Evolutionary conservation across 2,329 filamentous ascomycete species (phyloP), one percentile per base, ranked within the genome.

Genomic region (Aureobasidium namibiae): DNA sequence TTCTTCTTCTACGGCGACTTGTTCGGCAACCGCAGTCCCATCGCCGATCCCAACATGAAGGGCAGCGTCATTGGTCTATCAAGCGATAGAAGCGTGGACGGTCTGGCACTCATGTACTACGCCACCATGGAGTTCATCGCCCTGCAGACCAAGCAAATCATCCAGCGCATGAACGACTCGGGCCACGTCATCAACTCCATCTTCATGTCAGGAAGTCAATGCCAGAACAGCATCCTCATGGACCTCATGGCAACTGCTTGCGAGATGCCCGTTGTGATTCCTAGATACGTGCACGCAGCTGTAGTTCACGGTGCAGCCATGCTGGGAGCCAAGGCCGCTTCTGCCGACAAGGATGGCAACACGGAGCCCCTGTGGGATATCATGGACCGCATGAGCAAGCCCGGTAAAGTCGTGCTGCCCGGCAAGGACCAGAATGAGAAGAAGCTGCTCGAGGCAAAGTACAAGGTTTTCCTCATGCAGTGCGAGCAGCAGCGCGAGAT

Each of bases 1-100:
- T 88, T 95, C 77, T 99, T 99, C 83, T 95, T 99, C 78, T 99
- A 99, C 73, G 94, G 94, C 63, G 94, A 99, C 70, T 81, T 97
- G 4, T 97, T 95, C 82, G 94, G 94, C 62, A 99, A 99, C 77
- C 87, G 94, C 41, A 96, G 91, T 21, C 94, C 94, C 1, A 83
- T 99, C 60, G 92, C 94, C 4, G 92, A 99, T 69, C 81, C 92
- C 26, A 88, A 85, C 75, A 99, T 99, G 94, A 88, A 88, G 65
- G 94, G 94, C 26, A 85, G 89, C 7, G 83, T 96, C 63, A 86
- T 96, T 63, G 94, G 94, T 18, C 78, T 99, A 61, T 89, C 86
- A 69, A 89, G 84, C 66, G 92, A 97, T 76, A 92, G 89, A 73
- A 89, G 85, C 66, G 82, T 94, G 50, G 90, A 96, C 69, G 88